Base-by-base conservation (phyloP, 345 rosid genomes). In the Chamaenerion angustifolium region DNA sequence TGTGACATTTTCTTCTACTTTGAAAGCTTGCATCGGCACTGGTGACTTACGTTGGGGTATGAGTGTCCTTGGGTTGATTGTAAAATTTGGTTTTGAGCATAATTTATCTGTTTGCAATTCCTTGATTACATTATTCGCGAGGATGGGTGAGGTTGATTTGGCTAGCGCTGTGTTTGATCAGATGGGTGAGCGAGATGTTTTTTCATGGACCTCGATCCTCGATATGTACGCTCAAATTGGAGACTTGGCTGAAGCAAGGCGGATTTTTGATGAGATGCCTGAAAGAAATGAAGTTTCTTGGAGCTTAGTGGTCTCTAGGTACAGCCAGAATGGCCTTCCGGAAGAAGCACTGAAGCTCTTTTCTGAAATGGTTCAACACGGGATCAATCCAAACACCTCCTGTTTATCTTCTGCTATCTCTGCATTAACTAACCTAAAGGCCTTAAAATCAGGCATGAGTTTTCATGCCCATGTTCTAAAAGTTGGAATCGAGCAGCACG, bases 261-360 rank as follows among this genome's bases (percentile, higher is more conserved):
- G 74, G 58, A 58, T 76, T 54, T 79, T 76, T 47, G 50, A 71
- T 42, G 66, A 60, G 55, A 79, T 76, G 82, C 80, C 78, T 0
- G 68, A 69, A 59, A 67, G 80, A 59, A 79, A 79, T 54, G 78
- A 69, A 65, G 72, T 76, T 55, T 69, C 86, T 43, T 76, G 86
- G 82, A 76, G 80, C 43, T 62, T 64, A 5, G 71, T 79, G 70
- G 71, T 76, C 35, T 66, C 86, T 4, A 71, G 86, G 67, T 76
- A 71, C 48, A 59, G 65, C 69, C 86, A 79, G 54, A 65, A 56
- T 52, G 80, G 78, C 45, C 62, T 63, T 63, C 65, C 64, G 3
- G 59, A 67, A 51, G 82, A 76, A 55, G 74, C 82, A 9, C 15
- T 69, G 56, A 49, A 50, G 43, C 74, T 76, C 43, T 79, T 79